phyloP scores from a whole-genome alignment of 768 basidiomycete genomes.

The Agaricus sinodeliciosus region DNA sequence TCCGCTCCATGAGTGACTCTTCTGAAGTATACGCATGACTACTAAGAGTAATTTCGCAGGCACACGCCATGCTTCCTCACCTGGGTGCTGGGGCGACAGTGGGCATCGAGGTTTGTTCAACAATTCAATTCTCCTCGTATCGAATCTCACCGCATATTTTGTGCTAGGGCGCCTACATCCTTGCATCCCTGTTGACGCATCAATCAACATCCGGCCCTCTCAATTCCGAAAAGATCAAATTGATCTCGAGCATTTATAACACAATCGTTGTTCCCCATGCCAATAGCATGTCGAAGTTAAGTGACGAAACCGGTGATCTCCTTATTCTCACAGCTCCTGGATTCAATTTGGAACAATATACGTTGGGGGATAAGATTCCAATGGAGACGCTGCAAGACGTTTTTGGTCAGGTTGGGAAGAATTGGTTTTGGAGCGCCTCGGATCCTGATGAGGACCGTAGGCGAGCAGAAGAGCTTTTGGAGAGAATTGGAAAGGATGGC shows the following conservation, averaged over 20 bases:
- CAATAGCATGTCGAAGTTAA: background rate
- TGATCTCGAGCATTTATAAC: background rate
- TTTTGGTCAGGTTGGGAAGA: background rate
- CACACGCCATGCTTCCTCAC: conserved; percentile 42
- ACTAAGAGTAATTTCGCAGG: conserved; percentile 13
- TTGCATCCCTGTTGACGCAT: background rate
- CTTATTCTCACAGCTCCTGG: background rate
- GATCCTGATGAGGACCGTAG: background rate
- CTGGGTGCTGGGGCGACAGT: conserved; percentile 44
- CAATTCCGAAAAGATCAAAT: background rate
- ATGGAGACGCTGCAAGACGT: background rate
- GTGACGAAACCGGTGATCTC: background rate
- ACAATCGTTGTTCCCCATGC: background rate
- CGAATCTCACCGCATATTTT: background rate
- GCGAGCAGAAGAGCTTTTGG: background rate
- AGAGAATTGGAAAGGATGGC: no score
- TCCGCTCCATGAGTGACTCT: background rate
- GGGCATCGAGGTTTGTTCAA: conserved; percentile 31
- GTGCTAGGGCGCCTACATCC: background rate
- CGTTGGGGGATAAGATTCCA: background rate
- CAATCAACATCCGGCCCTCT: background rate
- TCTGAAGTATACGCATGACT: background rate
- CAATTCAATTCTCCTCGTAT: background rate
- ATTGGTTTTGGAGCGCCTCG: background rate
- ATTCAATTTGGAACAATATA: background rate